These are phyloP conservation scores for Astrephomene gubernaculifera DNA, from an alignment of 139 green algal genomes.

Conservation along the genomic window DNA sequence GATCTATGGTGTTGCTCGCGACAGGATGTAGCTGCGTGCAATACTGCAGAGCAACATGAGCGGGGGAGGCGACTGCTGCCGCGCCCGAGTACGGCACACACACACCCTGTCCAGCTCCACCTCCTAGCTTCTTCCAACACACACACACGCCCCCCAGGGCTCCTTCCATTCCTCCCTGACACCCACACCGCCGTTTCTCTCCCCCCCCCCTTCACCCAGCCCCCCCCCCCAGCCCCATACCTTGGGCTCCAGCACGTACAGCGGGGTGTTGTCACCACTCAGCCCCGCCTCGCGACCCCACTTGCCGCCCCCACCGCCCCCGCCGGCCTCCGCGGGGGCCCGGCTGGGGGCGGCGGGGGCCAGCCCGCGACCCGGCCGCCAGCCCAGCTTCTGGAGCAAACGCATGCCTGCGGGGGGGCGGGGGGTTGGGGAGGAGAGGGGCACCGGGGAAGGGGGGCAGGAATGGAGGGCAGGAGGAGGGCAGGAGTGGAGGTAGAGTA, in stretches of 20 bases:
- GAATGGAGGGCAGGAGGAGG: background rate
- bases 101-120: background rate
- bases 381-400: slow-evolving; percentile 95
- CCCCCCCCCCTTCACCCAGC: background rate
- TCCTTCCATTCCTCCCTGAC: background rate
- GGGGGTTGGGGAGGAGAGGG: background rate
- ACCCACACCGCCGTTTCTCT: background rate
- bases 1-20: no score
- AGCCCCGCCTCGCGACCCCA: slow-evolving; percentile 76
- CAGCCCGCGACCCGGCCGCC: slow-evolving; percentile 87
- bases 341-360: slow-evolving; percentile 46
- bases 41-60: background rate
- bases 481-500: background rate
- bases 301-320: slow-evolving; percentile 59
- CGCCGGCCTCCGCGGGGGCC: slow-evolving; percentile 2
- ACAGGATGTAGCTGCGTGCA: background rate
- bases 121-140: background rate
- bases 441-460: background rate
- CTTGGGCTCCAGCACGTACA: slow-evolving; percentile 86
- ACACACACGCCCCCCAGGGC: background rate
- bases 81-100: background rate
- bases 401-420: slow-evolving; percentile 70
- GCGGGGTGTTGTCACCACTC: slow-evolving; percentile 75
- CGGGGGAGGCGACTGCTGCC: background rate
- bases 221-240: slow-evolving; percentile 3